A percentile compares a stretch with the other conserved stretches of the same genome.
These are phyloP conservation scores for Cryptococcus deneoformans DNA, from an alignment of 1,284 basidiomycete species.

Conservation along the genomic window DNA sequence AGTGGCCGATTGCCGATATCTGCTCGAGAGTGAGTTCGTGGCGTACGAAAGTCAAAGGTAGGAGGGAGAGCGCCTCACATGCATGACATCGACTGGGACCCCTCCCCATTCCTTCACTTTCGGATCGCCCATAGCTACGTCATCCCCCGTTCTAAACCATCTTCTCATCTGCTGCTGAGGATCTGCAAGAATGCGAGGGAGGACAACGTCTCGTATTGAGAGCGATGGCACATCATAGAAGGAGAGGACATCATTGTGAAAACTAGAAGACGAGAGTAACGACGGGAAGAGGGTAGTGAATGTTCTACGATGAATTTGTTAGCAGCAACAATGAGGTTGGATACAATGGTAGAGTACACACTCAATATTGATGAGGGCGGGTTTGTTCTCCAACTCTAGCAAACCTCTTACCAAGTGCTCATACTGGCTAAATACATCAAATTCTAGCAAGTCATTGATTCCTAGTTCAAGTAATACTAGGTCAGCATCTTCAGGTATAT, in stretches of 20 bases:
- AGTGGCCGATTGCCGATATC: conserved; percentile 44
- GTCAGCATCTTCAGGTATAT: conserved; percentile 40
- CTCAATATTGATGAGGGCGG: conserved; percentile 47
- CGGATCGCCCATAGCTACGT: conserved; percentile 31
- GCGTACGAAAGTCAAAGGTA: too few relatives aligned
- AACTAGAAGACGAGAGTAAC: conserved; percentile 34
- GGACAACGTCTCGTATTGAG: conserved; percentile 40
- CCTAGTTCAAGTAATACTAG: conserved; percentile 43
- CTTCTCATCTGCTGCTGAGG: conserved; percentile 35
- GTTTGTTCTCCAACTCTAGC: conserved; percentile 36
- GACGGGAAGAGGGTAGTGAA: conserved; percentile 47
- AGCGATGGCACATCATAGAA: conserved; percentile 47
- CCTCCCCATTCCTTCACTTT: conserved; percentile 42
- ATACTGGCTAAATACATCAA: conserved; percentile 34
- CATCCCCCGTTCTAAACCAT: conserved; percentile 43
- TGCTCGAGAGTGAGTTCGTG: conserved; percentile 4
- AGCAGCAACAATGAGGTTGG: neutral
- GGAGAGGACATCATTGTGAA: conserved; percentile 44
- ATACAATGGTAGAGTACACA: conserved; percentile 13
- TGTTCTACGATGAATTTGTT: conserved; percentile 23
- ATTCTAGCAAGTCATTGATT: conserved; percentile 40
- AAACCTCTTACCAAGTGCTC: conserved; percentile 40
- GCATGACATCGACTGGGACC: conserved; percentile 44
- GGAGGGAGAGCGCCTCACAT: conserved; percentile 27
- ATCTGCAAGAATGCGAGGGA: conserved; percentile 40